These are phyloP conservation scores for Xylariaceae sp. DNA, from an alignment of 2,329 filamentous ascomycete species.

Conservation along the genomic window DNA sequence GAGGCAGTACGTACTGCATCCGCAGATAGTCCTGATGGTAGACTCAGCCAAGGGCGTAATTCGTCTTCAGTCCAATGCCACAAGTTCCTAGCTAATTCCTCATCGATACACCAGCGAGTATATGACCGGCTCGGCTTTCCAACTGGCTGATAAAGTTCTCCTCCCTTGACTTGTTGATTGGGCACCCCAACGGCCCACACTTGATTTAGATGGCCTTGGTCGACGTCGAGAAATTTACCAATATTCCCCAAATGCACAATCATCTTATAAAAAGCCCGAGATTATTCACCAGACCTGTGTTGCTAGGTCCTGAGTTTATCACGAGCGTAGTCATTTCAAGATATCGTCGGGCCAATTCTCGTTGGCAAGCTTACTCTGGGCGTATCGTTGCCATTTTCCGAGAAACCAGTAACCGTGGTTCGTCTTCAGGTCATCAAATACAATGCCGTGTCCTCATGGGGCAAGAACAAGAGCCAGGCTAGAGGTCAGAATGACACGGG, in stretches of 20 bases:
- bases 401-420: conserved; percentile 10
- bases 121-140: conserved; percentile 22
- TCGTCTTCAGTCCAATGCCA: conserved; percentile 36
- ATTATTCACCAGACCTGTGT: conserved; percentile 23
- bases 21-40: too few relatives aligned
- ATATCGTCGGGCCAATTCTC: conserved; percentile 29
- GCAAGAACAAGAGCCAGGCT: conserved; percentile 6
- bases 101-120: conserved; percentile 18
- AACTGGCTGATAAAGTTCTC: conserved; percentile 38
- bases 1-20: too few relatives aligned
- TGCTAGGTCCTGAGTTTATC: conserved; percentile 30
- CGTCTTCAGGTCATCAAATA: conserved; percentile 16
- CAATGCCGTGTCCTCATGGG: conserved; percentile 8
- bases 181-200: conserved; percentile 36
- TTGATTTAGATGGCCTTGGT: conserved; percentile 38
- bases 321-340: conserved; percentile 25
- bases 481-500: conserved; percentile 13
- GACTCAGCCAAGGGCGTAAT: conserved; percentile 15
- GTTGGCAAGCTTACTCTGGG: conserved; percentile 37
- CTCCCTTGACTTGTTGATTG: conserved; percentile 24
- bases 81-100: conserved; percentile 26
- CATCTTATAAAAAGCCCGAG: conserved; percentile 16
- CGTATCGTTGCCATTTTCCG: conserved; percentile 26
- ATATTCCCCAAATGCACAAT: conserved; percentile 18
- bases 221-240: conserved; percentile 14